phyloP scores from a whole-genome alignment of 116 monocot species.

The Iris pallida region DNA sequence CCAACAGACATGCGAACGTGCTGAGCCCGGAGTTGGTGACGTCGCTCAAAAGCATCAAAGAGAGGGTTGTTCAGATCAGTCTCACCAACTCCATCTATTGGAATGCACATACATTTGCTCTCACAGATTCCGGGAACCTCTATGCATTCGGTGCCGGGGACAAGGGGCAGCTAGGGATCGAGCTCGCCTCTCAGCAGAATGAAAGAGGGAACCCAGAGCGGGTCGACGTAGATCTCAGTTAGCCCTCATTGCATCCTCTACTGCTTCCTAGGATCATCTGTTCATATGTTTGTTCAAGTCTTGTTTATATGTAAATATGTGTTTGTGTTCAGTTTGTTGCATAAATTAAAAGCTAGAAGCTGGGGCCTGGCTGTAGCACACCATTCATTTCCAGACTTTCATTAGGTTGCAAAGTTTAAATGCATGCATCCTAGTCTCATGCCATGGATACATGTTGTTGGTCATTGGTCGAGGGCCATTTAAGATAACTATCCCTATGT shows the following conservation, averaged over 20 bases:
- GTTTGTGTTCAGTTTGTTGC: conserved; percentile 4
- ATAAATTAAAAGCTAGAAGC: conserved; percentile 8
- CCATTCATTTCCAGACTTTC: neutral
- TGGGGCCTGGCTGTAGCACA: neutral
- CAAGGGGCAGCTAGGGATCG: conserved; percentile 90
- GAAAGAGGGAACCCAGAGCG: conserved; percentile 66
- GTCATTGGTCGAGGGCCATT: too few species aligned
- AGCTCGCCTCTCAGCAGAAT: conserved; percentile 48
- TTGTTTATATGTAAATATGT: conserved; percentile 20
- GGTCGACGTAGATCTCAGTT: conserved; percentile 78
- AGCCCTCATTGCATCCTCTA: neutral
- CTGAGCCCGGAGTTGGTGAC: conserved; percentile 72
- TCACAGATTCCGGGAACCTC: conserved; percentile 68
- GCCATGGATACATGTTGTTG: neutral
- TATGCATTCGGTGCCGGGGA: conserved; percentile 89
- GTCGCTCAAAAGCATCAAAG: conserved; percentile 62
- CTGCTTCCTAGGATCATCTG: neutral
- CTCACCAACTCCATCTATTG: conserved; percentile 89
- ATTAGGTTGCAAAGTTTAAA: conserved; percentile 9
- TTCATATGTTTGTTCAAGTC: conserved; percentile 5
- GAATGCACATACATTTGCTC: conserved; percentile 94
- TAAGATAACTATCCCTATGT: too few species aligned
- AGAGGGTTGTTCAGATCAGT: conserved; percentile 77
- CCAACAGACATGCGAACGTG: conserved; percentile 62
- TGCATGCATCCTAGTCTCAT: neutral